Base-by-base conservation (phyloP, 306 rosid species). In the Senna tora region DNA sequence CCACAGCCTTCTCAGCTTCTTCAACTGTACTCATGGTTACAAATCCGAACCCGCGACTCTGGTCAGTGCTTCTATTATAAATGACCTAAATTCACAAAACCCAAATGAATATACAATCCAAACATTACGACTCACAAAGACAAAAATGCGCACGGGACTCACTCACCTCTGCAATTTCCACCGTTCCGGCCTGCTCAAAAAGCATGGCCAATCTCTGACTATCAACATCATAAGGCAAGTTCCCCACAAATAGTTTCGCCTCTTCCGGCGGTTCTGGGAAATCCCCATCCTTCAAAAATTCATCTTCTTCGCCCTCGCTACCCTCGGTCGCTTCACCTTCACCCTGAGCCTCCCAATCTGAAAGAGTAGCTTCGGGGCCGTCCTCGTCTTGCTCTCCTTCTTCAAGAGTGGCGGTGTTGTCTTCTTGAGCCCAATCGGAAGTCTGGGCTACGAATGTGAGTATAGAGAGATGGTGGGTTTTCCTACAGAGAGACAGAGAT, bases 1-100 rank as follows among this genome's bases (percentile, higher is more conserved):
- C 92, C 28, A 85, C 93, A 50, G 90, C 99, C 43, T 69, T 76
- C 52, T 95, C 99, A 62, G 97, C 97, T 76, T 95, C 93, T 76
- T 91, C 97, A 71, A 91, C 93, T 0, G 96, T 88, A 62, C 96
- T 88, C 97, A 95, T 88, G 1, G 97, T 89, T 55, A 95, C 97
- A 22, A 95, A 95, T 9, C 96, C 99, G 32, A 95, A 95, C 5
- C 99, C 99, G 5, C 99, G 96, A 72, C 99, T 95, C 84, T 45
- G 87, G 76, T 89, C 93, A 73, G 96, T 88, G 12, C 92, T 89
- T 83, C 99, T 88, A 19, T 92, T 88, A 85, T 89, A 95, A 68
- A 95, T 88, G 46, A 95, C 97, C 99, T 95, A 63, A 73, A 79
- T 72, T 41, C 64, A 78, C 17, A 75, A 49, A 14, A 69, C 53